Percentiles rank a stretch among this genome's conserved stretches.
These are phyloP conservation scores for Pterocarpus macrocarpus DNA, from an alignment of 306 rosid species.

Conservation along the genomic window DNA sequence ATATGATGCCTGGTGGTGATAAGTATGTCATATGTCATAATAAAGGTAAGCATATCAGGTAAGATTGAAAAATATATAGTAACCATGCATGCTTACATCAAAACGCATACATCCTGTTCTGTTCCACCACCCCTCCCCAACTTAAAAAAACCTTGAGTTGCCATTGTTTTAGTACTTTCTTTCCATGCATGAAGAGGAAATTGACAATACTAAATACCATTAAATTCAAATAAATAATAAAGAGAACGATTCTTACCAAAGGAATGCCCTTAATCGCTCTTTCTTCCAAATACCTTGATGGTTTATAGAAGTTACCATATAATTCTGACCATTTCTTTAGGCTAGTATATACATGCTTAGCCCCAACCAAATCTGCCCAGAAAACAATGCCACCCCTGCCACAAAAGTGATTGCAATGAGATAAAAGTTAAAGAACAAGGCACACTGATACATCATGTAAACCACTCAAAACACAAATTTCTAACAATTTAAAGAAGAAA, in stretches of 20 bases:
- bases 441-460: neutral
- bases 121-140: no score
- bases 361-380: slow-evolving; percentile 92
- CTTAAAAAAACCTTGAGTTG: neutral
- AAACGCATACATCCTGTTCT: no score
- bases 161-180: neutral
- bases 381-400: slow-evolving; percentile 93
- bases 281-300: slow-evolving; percentile 91
- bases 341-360: slow-evolving; percentile 76
- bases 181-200: neutral
- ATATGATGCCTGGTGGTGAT: no score
- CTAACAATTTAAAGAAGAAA: neutral
- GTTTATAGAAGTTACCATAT: slow-evolving; percentile 84
- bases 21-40: no score
- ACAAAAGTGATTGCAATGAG: slow-evolving; percentile 34
- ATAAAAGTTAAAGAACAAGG: slow-evolving; percentile 17
- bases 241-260: slow-evolving; percentile 65
- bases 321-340: slow-evolving; percentile 82
- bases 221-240: slow-evolving; percentile 16
- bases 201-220: slow-evolving; percentile 15
- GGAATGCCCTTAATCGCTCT: slow-evolving; percentile 85
- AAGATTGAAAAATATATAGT: no score
- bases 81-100: no score
- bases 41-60: no score
- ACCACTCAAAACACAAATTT: neutral